A percentile compares a stretch with the other conserved stretches of the same genome.
Conservation (phyloP, 2,329 filamentous ascomycete species). For the Clarireedia monteithiana region DNA sequence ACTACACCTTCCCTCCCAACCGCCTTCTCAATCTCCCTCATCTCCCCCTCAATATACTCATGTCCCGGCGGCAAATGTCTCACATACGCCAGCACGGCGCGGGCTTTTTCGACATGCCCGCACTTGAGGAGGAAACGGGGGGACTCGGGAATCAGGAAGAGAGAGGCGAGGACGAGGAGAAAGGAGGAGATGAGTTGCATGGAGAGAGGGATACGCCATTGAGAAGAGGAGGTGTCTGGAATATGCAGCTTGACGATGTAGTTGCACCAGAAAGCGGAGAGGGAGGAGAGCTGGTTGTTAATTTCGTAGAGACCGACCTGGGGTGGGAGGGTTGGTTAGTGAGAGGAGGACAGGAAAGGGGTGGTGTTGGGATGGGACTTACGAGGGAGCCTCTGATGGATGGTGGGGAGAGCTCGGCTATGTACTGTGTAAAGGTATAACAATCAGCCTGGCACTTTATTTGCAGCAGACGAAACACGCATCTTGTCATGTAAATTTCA, state of each 20-base stretch:
- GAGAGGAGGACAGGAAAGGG: not conserved
- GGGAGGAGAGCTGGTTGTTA: conserved; percentile 21
- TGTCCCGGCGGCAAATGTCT: conserved; percentile 8
- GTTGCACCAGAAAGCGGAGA: conserved; percentile 22
- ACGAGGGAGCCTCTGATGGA: conserved; percentile 15
- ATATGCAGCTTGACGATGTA: conserved; percentile 21
- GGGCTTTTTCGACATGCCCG: conserved; percentile 7
- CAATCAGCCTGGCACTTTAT: not conserved
- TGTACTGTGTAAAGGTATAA: conserved; percentile 15
- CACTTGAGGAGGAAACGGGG: conserved; percentile 38
- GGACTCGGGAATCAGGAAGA: conserved; percentile 62
- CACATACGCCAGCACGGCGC: conserved; percentile 12
- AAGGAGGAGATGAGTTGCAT: conserved; percentile 29
- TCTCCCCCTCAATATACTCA: conserved; percentile 15
- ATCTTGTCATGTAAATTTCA: not conserved
- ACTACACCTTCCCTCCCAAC: conserved; percentile 9
- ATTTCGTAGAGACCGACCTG: conserved; percentile 25
- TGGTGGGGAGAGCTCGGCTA: conserved; percentile 22
- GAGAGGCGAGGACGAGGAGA: conserved; percentile 19
- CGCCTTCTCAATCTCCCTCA: conserved; percentile 17
- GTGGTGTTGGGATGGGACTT: not conserved
- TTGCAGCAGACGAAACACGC: not conserved
- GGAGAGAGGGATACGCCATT: conserved; percentile 31
- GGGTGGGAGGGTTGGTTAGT: not conserved
- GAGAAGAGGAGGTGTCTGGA: conserved; percentile 5